Base-by-base conservation (phyloP, 805 yeast species). In the Phaffomyces opuntiae region DNA sequence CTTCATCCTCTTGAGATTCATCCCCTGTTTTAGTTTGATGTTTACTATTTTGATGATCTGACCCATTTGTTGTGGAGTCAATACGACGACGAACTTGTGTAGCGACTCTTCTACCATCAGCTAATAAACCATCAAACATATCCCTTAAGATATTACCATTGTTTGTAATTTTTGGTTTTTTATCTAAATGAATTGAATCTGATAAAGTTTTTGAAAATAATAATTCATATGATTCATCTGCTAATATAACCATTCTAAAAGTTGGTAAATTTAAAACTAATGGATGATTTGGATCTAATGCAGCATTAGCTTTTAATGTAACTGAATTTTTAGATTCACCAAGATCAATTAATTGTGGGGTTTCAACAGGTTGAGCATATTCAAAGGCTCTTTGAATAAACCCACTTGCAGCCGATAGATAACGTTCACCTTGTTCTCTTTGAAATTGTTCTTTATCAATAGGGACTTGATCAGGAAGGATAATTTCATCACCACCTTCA, bases 31-130 rank as follows among this genome's bases (percentile, higher is more conserved):
- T 29, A 29, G 31, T 29, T 8, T 43, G 44, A 27, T 26, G 38
- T 12, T 38, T 36, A 4, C 54, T 36, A 25, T 49, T 29, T 13
- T 16, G 38, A 19, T 46, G 48, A 16, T 27, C 27, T 1, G 24
- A 21, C 7, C 24, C 24, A 21, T 21, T 21, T 21, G 50, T 32
- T 9, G 70, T 63, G 14, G 83, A 79, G 61, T 89, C 96, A 75
- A 88, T 89, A 52, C 96, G 81, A 53, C 84, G 81, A 53, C 91
- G 80, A 4, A 93, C 95, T 59, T 88, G 90, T 44, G 77, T 80
- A 1, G 98, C 98, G 13, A 91, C 95, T 46, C 91, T 78, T 60
- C 87, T 74, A 6, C 98, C 97, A 66, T 93, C 97, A 0, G 95
- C 93, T 49, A 91, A 74, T 47, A 93, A 73, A 11, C 93, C 91